Base-by-base conservation (phyloP, 2,329 filamentous ascomycete genomes). In the Botrytis tulipae region DNA sequence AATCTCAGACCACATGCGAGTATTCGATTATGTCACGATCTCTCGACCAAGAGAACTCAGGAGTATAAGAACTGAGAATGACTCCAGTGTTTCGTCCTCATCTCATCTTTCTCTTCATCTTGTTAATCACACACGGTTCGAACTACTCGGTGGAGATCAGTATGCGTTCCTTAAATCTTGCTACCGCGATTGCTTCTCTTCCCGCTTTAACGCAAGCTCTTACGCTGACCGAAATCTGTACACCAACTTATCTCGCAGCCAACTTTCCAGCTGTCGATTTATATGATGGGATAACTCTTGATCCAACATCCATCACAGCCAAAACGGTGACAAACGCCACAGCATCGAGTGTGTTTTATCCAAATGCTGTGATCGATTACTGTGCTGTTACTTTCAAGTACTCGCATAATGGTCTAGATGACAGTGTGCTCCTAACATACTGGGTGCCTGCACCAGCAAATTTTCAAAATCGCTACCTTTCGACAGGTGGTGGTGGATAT, bases 361-460 rank as follows among this genome's bases (percentile, higher is more conserved):
- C 78, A 22, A 80, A 80, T 73, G 80, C 70, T 32, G 80, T 74
- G 18, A 82, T 80, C 75, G 81, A 77, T 78, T 86, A 84, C 76
- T 86, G 85, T 78, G 85, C 86, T 70, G 81, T 86, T 46, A 85
- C 83, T 7, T 82, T 86, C 66, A 81, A 82, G 40, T 86, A 86
- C 76, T 81, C 82, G 3, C 85, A 86, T 70, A 79, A 82, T 46
- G 84, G 84, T n/a, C 70, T 77, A 20, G 77, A 78, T 6, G 82
- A 84, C 72, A 72, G 74, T 6, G 82, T 85, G 0, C 77, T 80
- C 51, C 76, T 85, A 7, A 79, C 80, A 40, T 84, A 83, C 77
- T 85, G 82, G 80, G 80, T 86, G 16, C 85, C 85, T 0, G 76
- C 82, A 5, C 84, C 84, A 0, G 78, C 78, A 4, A 79, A 81